These are phyloP conservation scores for Solanum hybrid DNA, from an alignment of 305 asterid genomes.

Conservation along the genomic window DNA sequence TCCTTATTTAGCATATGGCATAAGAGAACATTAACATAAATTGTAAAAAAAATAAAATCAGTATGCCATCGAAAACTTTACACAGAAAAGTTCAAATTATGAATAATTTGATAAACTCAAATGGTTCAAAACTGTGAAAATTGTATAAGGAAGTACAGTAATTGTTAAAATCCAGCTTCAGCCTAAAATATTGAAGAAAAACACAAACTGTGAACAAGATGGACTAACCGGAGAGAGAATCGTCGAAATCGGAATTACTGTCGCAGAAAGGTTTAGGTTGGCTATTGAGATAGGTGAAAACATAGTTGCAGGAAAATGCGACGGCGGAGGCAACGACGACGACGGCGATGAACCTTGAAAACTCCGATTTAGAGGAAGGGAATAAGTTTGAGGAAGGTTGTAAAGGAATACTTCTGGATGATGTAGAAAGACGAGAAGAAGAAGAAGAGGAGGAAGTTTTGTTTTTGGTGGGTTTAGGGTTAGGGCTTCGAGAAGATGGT, in stretches of 20 bases:
- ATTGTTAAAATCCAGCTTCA: background rate
- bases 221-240: slow-evolving; percentile 36
- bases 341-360: slow-evolving; percentile 42
- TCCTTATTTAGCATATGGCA: background rate
- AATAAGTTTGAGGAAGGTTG: slow-evolving; percentile 37
- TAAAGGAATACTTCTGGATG: slow-evolving; percentile 7
- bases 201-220: background rate
- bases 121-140: background rate
- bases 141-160: background rate
- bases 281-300: slow-evolving; percentile 26
- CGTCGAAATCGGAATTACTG: slow-evolving; percentile 17
- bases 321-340: slow-evolving; percentile 52
- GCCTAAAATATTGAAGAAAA: background rate
- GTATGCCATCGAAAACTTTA: background rate
- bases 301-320: slow-evolving; percentile 41
- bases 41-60: background rate
- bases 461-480: background rate
- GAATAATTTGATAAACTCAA: background rate
- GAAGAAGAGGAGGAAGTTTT: background rate
- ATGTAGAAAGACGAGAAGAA: background rate
- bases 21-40: background rate
- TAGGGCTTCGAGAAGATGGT: background rate
- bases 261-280: slow-evolving; percentile 60
- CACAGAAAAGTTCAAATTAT: background rate
- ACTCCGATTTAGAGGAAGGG: slow-evolving; percentile 50